Base-by-base conservation (phyloP, 176 grass and related monocot genomes). In the Phyllostachys edulis region DNA sequence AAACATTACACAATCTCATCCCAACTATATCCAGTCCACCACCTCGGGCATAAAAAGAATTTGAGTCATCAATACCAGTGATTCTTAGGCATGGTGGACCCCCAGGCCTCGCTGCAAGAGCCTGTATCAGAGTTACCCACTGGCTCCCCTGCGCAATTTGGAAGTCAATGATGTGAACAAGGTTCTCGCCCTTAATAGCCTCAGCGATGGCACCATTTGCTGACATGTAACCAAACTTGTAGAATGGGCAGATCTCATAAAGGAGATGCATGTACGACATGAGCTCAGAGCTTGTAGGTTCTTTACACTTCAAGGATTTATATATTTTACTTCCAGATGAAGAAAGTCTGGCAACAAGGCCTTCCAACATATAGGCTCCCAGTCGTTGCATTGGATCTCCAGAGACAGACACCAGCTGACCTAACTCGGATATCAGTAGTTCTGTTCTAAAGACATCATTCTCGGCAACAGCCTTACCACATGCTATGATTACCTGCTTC, bases 171-270 rank as follows among this genome's bases (percentile, higher is more conserved):
- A 94, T 92, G 73, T 94, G 92, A 82, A 94, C 77, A 62, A 71
- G 84, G 64, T 90, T 86, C 63, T 88, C 89, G 1, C 83, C 92
- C 83, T 94, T 92, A 54, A 94, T 85, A 32, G 90, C 92, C 74
- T 94, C 92, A 41, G 87, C 87, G 8, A 94, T 92, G 5, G 92
- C 92, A 71, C 90, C 90, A 80, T 94, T 92, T 13, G 92, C 92
- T 71, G 92, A 91, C 85, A 94, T 83, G 74, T 92, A 94, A 71
- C 92, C 92, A 82, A 94, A 94, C 77, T 94, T 94, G 68, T 54
- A 94, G 77, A 89, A 94, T 42, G 92, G 92, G 67, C 90, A 94
- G 17, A 91, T 91, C 50, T 94, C 87, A 8, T 91, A 94, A 46
- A 94, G 80, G 44, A 89, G 77, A 77, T 79, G 77, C 92, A 94